Evolutionary conservation across 2,329 filamentous ascomycete species (phyloP).

Genomic region (Diaporthe eres): DNA sequence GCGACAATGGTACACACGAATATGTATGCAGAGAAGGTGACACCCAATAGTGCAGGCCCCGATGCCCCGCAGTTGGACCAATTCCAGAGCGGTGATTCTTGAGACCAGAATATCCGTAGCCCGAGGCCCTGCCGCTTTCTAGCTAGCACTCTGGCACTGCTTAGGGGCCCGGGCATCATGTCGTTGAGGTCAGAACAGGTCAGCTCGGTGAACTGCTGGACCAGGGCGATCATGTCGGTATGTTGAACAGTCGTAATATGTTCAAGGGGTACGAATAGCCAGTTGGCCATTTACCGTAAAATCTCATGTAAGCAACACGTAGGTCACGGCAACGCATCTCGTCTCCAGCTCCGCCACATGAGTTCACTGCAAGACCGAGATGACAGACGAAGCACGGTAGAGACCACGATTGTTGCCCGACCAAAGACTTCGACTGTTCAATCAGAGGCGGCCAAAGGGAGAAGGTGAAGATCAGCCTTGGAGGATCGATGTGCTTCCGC

Average conservation of each 20-base stretch:
- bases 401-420: neutral
- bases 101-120: neutral
- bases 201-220: neutral
- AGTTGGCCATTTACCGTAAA: neutral
- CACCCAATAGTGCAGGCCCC: neutral
- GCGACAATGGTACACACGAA: neutral
- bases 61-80: neutral
- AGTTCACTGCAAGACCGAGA: neutral
- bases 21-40: neutral
- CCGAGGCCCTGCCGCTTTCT: neutral
- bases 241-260: neutral
- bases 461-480: neutral
- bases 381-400: neutral
- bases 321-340: neutral
- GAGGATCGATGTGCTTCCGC: conserved; percentile 15
- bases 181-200: neutral
- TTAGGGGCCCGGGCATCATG: neutral
- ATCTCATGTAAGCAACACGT: conserved; percentile 3
- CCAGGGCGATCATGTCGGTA: neutral
- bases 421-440: neutral
- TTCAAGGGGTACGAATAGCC: neutral
- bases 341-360: neutral
- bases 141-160: neutral
- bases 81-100: neutral
- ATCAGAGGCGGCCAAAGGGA: neutral